These are phyloP conservation scores for Suillus sp. DNA, from an alignment of 768 basidiomycete species.

Conservation along the genomic window DNA sequence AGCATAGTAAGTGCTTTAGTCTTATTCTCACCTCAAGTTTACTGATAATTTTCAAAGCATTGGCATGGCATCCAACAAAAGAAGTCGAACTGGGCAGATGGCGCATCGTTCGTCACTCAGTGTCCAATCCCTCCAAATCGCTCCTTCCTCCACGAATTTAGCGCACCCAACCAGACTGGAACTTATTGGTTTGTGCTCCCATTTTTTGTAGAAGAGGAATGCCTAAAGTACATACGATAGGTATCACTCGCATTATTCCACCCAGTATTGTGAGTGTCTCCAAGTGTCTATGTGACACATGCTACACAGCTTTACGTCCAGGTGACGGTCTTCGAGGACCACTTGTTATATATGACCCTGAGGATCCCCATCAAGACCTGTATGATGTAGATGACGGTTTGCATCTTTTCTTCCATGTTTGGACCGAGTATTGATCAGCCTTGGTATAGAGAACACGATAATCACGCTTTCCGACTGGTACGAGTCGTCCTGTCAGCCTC, in stretches of 20 bases:
- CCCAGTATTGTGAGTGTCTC: constrained; percentile 42
- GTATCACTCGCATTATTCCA: constrained; percentile 44
- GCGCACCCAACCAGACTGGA: constrained; percentile 40
- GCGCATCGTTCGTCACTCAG: constrained; percentile 45
- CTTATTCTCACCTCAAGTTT: not conserved
- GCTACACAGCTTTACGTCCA: not conserved
- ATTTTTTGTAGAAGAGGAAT: not conserved
- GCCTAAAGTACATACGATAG: constrained; percentile 12
- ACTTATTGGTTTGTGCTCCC: constrained; percentile 41
- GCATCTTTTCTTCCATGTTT: constrained; percentile 6
- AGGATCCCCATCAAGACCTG: constrained; percentile 42
- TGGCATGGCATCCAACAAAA: constrained; percentile 40
- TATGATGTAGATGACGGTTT: constrained; percentile 52
- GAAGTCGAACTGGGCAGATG: constrained; percentile 39
- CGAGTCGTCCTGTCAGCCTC: constrained; percentile 13
- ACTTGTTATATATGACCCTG: constrained; percentile 47
- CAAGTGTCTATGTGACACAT: constrained; percentile 19
- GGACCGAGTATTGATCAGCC: constrained; percentile 4
- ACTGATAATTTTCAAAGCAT: constrained; percentile 22
- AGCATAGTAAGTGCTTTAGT: constrained; percentile 35
- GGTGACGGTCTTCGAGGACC: constrained; percentile 44
- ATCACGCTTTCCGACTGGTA: constrained; percentile 51
- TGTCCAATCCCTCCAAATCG: constrained; percentile 45
- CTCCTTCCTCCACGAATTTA: constrained; percentile 45
- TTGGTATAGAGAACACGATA: constrained; percentile 39